Base-by-base conservation (phyloP, 2,329 filamentous ascomycete species). In the Apiospora kogelbergensis region DNA sequence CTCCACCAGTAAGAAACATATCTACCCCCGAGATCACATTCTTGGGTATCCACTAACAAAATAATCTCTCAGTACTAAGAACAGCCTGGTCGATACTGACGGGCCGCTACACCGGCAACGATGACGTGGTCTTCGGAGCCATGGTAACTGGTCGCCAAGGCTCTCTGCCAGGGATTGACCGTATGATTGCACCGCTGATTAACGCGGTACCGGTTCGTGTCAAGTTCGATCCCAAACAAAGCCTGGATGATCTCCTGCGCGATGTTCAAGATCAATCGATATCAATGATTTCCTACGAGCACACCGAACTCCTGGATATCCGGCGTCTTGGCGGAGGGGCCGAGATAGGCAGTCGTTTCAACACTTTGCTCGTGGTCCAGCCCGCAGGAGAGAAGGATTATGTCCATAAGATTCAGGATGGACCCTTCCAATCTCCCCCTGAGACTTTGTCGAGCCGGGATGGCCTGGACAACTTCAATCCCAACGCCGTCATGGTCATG, bases 401-500 rank as follows among this genome's bases (percentile, higher is more conserved):
- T 17, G 42, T 37, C 3, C 11, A 26, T 6, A 26, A 63, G 20
- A 33, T 22, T 9, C 57, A 53, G 1, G 7, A 53, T 2, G 45
- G 65, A 1, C 65, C 44, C 7, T 67, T 67, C 30, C 44, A 11
- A n/a, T 2, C 42, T 11, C 44, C 42, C 0, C 65, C 65, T 13
- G 65, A 40, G 24, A 37, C 45, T 30, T 20, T 67, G 45, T 67
- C 65, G 24, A 67, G 45, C 33, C 41, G 65, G 13, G 33, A 67
- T n/a, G 65, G 65, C 24, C 41, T 67, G 45, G 65, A 67, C 45
- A 44, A 67, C 30, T 67, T 67, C 44, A 67, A 67, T 17, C 65
- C 65, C 24, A 67, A 67, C 44, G 65, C 65, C 11, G 65, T 67
- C 24, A 67, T 67, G 65, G 11, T 67, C n/a, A 67, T 67, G 65